Base-by-base conservation (phyloP, 1,284 basidiomycete genomes). In the Abortiporus biennis region DNA sequence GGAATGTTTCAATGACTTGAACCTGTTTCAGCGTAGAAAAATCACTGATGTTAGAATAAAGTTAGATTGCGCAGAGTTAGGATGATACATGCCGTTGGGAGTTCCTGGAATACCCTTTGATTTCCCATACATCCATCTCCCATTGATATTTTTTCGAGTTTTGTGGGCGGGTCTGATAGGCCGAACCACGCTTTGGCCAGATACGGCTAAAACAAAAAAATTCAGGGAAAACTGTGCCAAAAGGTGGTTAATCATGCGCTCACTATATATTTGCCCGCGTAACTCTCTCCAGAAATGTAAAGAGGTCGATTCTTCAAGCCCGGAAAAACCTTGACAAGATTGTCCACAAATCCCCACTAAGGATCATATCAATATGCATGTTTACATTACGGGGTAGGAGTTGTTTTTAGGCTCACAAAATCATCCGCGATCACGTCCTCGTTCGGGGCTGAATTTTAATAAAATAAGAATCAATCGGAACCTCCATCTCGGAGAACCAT, bases 131-230 rank as follows among this genome's bases (percentile, higher is more conserved):
- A 61, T 4, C 78, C 82, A 57, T 86, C 80, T 13, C 84, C 84
- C 38, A 87, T 85, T 11, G 73, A 77, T 41, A 85, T 75, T 53
- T 77, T 80, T 0, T 69, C 65, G 20, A 86, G 66, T 3, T 72
- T 76, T n/a, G 85, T 78, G 1, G 84, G 83, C n/a, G 82, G 80
- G 30, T 76, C 69, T 1, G 66, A 48, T 57, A 74, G 66, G 30
- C 65, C 66, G 49, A 85, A 83, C 53, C 84, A 81, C 8, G 79
- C 64, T 59, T 85, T 81, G 47, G 78, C 65, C 53, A 85, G 86
- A 52, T 82, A 83, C n/a, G 84, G 79, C 80, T 83, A 43, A 6
- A 23, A 33, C 47, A 38, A 34, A 36, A 46, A 31, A 42, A 25
- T 32, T 9, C 30, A 6, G 27, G 37, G 17, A 42, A 29, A 27